Base-by-base conservation (phyloP, 1,284 basidiomycete genomes). In the Lentinus polychrous region DNA sequence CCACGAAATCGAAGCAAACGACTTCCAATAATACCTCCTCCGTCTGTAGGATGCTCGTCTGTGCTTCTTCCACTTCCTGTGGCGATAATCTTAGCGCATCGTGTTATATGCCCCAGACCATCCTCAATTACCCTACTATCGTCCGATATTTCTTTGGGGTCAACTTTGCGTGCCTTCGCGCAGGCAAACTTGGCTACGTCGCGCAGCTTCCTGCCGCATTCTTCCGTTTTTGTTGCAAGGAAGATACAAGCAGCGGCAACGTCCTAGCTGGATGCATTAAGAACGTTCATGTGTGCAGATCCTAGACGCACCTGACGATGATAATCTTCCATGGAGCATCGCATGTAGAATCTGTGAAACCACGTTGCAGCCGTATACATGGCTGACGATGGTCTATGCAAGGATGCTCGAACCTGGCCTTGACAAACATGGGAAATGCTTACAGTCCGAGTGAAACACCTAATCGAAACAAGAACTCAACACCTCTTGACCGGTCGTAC, bases 301-400 rank as follows among this genome's bases (percentile, higher is more conserved):
- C 6, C 22, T 43, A 32, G 42, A 43, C 46, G 32, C 45, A 86
- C 86, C 71, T 88, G 86, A 54, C 85, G 79, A 62, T 85, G 79
- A 63, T 90, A 87, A 59, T 91, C 84, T 58, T 85, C 78, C 74
- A 93, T 76, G n/a, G 91, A 83, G 60, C 81, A 84, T 46, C 94
- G 79, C 91, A 96, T 94, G 69, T 90, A 96, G 68, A 96, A 96
- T 11, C 94, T 81, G 66, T 96, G 94, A 54, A 95, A 87, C 77
- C 91, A 91, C 3, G 86, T 89, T 23, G 91, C 86, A 14, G 91
- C 91, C 23, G 87, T 87, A 52, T 84, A 86, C 69, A 93, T 76
- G 8, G 86, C 85, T 18, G 86, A 81, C 18, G 81, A 79, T 27
- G 86, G 84, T 46, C 88, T 91, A 61, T 48, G 10, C 15, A 42